A percentile compares a stretch with the other conserved stretches of the same genome.
Conservation (phyloP, 805 yeast species). For the Candida sonorensis region DNA sequence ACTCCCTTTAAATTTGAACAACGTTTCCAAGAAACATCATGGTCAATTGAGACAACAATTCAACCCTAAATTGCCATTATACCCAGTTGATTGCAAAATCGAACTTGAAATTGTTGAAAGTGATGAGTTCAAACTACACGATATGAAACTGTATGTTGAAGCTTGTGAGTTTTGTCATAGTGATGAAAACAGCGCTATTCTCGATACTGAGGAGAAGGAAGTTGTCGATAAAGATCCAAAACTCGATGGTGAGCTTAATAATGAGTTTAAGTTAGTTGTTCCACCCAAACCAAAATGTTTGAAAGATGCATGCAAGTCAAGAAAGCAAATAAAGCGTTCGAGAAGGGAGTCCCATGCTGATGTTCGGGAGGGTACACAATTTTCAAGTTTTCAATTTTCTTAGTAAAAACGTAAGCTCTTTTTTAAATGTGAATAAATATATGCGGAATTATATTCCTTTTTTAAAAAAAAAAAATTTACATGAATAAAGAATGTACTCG, state of each 20-base stretch:
- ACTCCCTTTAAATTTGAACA: conserved; percentile 14
- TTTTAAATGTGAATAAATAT: too few relatives aligned
- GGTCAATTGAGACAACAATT: too few relatives aligned
- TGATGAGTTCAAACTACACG: conserved; percentile 17
- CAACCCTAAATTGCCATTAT: conserved; percentile 16
- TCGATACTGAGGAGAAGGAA: conserved; percentile 3
- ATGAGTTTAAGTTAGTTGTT: neutral
- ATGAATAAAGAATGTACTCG: too few relatives aligned
- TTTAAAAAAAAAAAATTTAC: too few relatives aligned
- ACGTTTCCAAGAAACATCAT: too few relatives aligned
- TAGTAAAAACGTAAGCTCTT: too few relatives aligned
- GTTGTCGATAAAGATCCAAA: neutral
- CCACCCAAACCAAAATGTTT: neutral
- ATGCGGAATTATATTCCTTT: neutral
- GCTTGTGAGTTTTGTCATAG: conserved; percentile 16
- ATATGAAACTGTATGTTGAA: conserved; percentile 16
- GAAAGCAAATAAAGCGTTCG: conserved; percentile 1
- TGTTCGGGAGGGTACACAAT: neutral
- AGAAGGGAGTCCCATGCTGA: too few relatives aligned
- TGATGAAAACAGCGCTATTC: conserved; percentile 1
- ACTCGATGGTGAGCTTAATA: neutral
- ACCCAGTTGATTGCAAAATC: conserved; percentile 9
- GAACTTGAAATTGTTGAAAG: conserved; percentile 17
- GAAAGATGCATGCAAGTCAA: neutral
- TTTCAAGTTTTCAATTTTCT: conserved; percentile 10